Conservation (phyloP, 257 asterid genomes). For the Ehretia macrophylla region DNA sequence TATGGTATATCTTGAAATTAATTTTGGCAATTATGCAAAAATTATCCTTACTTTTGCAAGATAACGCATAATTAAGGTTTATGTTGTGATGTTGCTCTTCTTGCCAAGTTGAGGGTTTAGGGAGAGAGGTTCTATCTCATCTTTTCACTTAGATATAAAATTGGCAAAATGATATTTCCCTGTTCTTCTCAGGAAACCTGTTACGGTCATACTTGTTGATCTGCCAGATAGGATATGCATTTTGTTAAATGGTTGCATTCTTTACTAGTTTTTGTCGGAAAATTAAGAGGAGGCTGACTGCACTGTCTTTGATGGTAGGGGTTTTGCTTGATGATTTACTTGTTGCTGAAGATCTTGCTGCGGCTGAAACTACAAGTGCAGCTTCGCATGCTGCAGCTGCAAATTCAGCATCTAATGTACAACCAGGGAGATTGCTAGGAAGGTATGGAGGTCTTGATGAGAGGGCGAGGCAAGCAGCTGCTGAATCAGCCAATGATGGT, state of each 20-base stretch:
- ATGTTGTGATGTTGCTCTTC: too few species aligned
- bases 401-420: slow-evolving; percentile 59
- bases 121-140: too few species aligned
- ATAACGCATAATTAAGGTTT: too few species aligned
- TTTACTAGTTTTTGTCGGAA: neutral
- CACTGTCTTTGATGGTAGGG: slow-evolving; percentile 36
- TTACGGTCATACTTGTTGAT: too few species aligned
- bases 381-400: slow-evolving; percentile 98
- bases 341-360: slow-evolving; percentile 96
- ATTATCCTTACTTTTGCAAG: too few species aligned
- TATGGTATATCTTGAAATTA: too few species aligned
- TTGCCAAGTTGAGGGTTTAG: too few species aligned
- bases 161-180: too few species aligned
- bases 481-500: slow-evolving; percentile 65
- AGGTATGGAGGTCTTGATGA: slow-evolving; percentile 61
- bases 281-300: neutral
- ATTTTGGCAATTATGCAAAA: too few species aligned
- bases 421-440: slow-evolving; percentile 58
- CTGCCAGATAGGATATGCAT: neutral
- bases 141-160: too few species aligned
- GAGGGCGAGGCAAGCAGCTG: slow-evolving; percentile 41
- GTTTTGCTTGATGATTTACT: slow-evolving; percentile 91
- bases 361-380: slow-evolving; percentile 92
- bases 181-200: too few species aligned
- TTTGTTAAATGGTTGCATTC: neutral